Percentiles rank a stretch among this genome's conserved stretches.
phyloP scores from a whole-genome alignment of 257 asterid genomes.

The Haberlea rhodopensis region DNA sequence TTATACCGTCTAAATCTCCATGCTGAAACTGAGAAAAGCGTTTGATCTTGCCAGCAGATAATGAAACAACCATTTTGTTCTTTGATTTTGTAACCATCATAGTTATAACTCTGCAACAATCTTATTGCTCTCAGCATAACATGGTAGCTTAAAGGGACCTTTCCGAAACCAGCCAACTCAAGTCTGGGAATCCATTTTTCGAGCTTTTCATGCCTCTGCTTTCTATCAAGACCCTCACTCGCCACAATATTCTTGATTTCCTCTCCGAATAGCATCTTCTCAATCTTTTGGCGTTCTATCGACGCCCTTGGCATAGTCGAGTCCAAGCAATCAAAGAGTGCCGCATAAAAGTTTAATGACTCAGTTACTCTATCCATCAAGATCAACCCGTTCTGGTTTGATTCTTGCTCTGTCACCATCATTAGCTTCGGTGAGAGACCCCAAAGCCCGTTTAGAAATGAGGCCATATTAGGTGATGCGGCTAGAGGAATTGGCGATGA shows the following conservation, averaged over 20 bases:
- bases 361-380: slow-evolving; percentile 61
- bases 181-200: slow-evolving; percentile 65
- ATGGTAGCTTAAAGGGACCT: slow-evolving; percentile 52
- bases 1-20: slow-evolving; percentile 62
- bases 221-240: slow-evolving; percentile 66
- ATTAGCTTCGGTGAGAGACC: slow-evolving; percentile 60
- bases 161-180: slow-evolving; percentile 58
- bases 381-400: slow-evolving; percentile 49
- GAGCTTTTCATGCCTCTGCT: slow-evolving; percentile 64
- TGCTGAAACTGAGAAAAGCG: slow-evolving; percentile 65
- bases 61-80: slow-evolving; percentile 60
- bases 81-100: slow-evolving; percentile 50
- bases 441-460: slow-evolving; percentile 43
- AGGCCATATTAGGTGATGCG: slow-evolving; percentile 36
- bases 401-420: slow-evolving; percentile 73
- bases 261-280: slow-evolving; percentile 59
- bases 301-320: slow-evolving; percentile 49
- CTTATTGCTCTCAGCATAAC: slow-evolving; percentile 61
- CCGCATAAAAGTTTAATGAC: slow-evolving; percentile 58
- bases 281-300: slow-evolving; percentile 54
- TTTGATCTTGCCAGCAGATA: slow-evolving; percentile 73
- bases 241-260: slow-evolving; percentile 68
- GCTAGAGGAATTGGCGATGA: slow-evolving; percentile 36
- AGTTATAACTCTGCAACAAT: slow-evolving; percentile 51
- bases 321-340: slow-evolving; percentile 75